Base-by-base conservation (phyloP, 768 basidiomycete genomes). In the Pholiota microspora region DNA sequence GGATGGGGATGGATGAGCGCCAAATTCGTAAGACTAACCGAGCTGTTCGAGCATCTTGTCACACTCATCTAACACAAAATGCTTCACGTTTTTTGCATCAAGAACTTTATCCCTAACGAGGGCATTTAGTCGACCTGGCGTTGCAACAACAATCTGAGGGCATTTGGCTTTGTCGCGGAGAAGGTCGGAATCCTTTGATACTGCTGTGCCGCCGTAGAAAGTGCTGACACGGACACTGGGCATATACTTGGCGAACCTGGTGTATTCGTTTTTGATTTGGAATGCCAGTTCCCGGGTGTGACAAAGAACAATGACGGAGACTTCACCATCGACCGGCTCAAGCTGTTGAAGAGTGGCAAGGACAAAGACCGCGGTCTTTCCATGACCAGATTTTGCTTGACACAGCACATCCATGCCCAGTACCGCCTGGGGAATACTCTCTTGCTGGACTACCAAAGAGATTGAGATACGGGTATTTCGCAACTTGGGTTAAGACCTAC, bases 1-100 rank as follows among this genome's bases (percentile, higher is more conserved):
- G 27, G 79, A 65, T 75, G 71, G 76, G 65, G 69, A 75, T 72
- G 72, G 70, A 74, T 67, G 76, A 75, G 63, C 77, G 82, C 82
- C 82, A 87, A 88, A 84, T 78, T 79, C 82, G 86, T 80, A 86
- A 74, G 84, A 99, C 97, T 98, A 92, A 99, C 97, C 97, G 79
- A 99, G 94, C 85, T 94, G 91, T 84, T 99, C 97, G 71, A 99
- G 89, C 94, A 99, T 98, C 85, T 99, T 99, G 83, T 99, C 97
- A 83, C 97, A 99, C 79, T 99, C 97, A 83, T 99, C 97, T 72
- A 99, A 80, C 54, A 97, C 94, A 75, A 99, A 99, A 79, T 98
- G 96, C 77, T 98, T 98, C 73, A 98, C 94, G 67, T 92, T 87
- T 75, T 91, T 91, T 60, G 92, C 91, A 69, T 97, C 93, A 73